Evolutionary conservation across 1,139 yeast species (phyloP), one percentile per base, ranked within the genome.

Genomic region (Saccharomyces hybrid): DNA sequence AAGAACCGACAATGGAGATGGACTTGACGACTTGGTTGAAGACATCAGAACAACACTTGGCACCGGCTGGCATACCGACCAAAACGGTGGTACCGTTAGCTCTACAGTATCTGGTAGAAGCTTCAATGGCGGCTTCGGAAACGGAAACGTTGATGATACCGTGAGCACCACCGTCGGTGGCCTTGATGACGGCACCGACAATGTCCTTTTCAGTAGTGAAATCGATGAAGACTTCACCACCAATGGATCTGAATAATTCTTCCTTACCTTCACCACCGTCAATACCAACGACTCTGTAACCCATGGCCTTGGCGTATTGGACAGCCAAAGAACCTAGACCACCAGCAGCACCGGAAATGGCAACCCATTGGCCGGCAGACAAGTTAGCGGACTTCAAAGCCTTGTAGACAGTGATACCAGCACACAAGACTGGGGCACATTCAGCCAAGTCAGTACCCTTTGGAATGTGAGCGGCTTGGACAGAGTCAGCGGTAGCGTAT

Each of bases 331-430:
- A 78, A 65, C 86, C 86, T 67, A 82, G 78, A 65, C 86, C 86
- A 73, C 86, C 86, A 63, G 77, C 84, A 58, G 84, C 86, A 73
- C 86, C 86, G 52, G 84, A 79, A 61, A 81, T 71, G 58, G 83
- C 81, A 57, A 81, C 84, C 84, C 84, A 81, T 66, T 81, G 77
- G 61, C 86, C 86, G 56, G 84, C 78, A 54, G 62, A 59, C 62
- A 79, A 72, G 62, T 75, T 68, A 53, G 86, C 84, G 54, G 84
- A 78, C 74, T 82, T 81, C 70, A 82, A 75, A 24, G 86, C 86
- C 73, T 81, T 81, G 79, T 81, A 82, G 53, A 81, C 86, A 54
- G 86, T 82, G 69, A 82, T 78, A 73, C 86, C 86, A 48, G 86
- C 86, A 78, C 86, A 82, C 67, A 82, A 77, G 64, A 82, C 79